These are phyloP conservation scores for Articulospora tetracladia DNA, from an alignment of 495 filamentous ascomycete species.

Conservation along the genomic window DNA sequence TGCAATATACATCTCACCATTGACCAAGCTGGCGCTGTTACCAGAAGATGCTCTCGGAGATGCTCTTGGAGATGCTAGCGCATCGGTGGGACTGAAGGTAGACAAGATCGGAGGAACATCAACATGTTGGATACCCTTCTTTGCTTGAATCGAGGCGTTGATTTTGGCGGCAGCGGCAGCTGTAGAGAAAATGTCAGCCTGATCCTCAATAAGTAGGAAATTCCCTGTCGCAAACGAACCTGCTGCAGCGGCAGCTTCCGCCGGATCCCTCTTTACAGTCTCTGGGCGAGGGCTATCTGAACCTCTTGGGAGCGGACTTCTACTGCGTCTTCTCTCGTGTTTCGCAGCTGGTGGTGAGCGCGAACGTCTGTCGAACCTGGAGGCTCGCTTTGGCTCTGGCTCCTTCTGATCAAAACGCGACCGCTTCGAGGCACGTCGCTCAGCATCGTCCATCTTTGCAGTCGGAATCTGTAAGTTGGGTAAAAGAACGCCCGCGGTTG, in stretches of 20 bases:
- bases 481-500: not conserved
- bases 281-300: slow-evolving; percentile 31
- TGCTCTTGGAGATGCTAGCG: no score
- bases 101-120: slow-evolving; percentile 86
- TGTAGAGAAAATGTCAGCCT: slow-evolving; percentile 29
- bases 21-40: slow-evolving; percentile 56
- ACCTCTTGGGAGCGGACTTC: slow-evolving; percentile 68
- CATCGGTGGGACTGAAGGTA: slow-evolving; percentile 28
- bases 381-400: slow-evolving; percentile 65
- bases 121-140: slow-evolving; percentile 89
- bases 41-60: slow-evolving; percentile 27
- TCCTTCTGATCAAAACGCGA: slow-evolving; percentile 91
- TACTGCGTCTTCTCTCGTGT: slow-evolving; percentile 61
- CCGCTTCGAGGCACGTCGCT: slow-evolving; percentile 69
- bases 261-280: slow-evolving; percentile 38
- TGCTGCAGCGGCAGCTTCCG: slow-evolving; percentile 82
- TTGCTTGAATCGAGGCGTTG: slow-evolving; percentile 87
- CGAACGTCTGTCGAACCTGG: slow-evolving; percentile 82
- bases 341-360: slow-evolving; percentile 64
- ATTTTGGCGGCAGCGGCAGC: slow-evolving; percentile 91
- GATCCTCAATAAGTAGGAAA: not conserved
- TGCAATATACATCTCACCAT: slow-evolving; percentile 85
- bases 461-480: not conserved
- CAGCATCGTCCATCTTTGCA: slow-evolving; percentile 69
- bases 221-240: slow-evolving; percentile 44